A percentile compares a stretch with the other conserved stretches of the same genome.
phyloP scores from a whole-genome alignment of 352 stramenopile species.

The Pythium coloratum region DNA sequence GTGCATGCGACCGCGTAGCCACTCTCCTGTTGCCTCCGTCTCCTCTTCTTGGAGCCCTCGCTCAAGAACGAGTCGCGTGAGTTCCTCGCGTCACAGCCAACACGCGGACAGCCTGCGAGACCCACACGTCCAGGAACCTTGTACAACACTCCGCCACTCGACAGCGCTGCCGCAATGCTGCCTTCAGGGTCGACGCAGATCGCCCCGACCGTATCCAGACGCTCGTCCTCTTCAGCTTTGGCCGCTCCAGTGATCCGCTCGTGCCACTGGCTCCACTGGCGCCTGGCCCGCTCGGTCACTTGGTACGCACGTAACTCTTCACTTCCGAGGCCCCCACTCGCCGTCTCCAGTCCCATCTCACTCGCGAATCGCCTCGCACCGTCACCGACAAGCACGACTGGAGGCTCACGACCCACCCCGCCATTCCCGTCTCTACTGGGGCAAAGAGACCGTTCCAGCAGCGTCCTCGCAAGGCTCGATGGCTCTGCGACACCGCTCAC shows the following conservation, averaged over 20 bases:
- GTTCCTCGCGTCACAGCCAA: conserved; percentile 57
- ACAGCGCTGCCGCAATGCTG: conserved; percentile 58
- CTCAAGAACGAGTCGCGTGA: conserved; percentile 17
- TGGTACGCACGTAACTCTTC: conserved; percentile 36
- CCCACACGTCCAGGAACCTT: conserved; percentile 66
- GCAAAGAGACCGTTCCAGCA: conserved; percentile 36
- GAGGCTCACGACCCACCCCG: conserved; percentile 43
- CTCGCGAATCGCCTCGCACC: conserved; percentile 36
- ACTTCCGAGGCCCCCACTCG: conserved; percentile 12
- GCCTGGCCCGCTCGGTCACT: conserved; percentile 31
- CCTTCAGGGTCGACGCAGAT: conserved; percentile 58
- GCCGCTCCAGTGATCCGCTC: conserved; percentile 1
- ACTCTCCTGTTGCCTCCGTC: conserved; percentile 19
- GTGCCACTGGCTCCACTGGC: conserved; percentile 55
- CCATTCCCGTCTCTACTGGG: neutral
- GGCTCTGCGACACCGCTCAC: conserved; percentile 51
- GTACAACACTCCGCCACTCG: conserved; percentile 66
- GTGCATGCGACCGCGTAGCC: conserved; percentile 56
- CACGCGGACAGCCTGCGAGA: conserved; percentile 61
- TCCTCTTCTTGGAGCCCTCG: neutral
- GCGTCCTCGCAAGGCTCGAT: conserved; percentile 39
- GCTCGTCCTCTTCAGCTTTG: conserved; percentile 9
- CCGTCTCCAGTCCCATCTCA: conserved; percentile 40
- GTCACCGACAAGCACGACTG: conserved; percentile 57
- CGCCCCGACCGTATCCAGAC: conserved; percentile 61